Percentiles rank a stretch among this genome's conserved stretches.
These are phyloP conservation scores for Scutellaria baicalensis DNA, from an alignment of 257 asterid genomes.

Conservation along the genomic window DNA sequence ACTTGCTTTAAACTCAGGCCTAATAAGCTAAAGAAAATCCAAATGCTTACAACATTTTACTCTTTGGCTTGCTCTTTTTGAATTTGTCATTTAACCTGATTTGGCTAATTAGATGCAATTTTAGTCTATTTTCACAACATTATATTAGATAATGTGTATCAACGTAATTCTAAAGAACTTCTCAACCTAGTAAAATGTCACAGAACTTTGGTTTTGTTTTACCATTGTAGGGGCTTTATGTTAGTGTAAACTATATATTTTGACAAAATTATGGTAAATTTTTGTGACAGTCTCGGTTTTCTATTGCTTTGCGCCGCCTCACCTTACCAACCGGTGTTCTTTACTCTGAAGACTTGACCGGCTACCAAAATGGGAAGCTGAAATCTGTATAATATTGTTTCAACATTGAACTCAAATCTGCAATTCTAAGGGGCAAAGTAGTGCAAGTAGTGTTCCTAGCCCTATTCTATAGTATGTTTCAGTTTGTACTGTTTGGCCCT, in stretches of 20 bases:
- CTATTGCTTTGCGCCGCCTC: constrained; percentile 64
- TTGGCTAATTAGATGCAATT: not conserved
- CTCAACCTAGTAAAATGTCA: not conserved
- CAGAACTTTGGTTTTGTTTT: not conserved
- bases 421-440: not conserved
- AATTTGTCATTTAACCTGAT: no score
- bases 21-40: not conserved
- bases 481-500: not conserved
- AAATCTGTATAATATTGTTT: constrained; percentile 30
- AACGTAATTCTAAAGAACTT: not conserved
- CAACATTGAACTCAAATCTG: not conserved
- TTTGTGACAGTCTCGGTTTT: constrained; percentile 61
- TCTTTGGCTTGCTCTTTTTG: no score
- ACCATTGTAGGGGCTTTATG: not conserved
- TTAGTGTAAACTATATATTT: not conserved
- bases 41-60: no score
- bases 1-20: not conserved
- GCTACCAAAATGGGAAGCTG: constrained; percentile 33
- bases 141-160: no score
- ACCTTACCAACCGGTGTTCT: constrained; percentile 52
- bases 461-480: not conserved
- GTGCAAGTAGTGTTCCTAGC: not conserved
- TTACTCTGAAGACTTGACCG: constrained; percentile 36
- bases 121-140: not conserved
- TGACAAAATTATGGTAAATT: not conserved